Evolutionary conservation across 2,329 filamentous ascomycete species (phyloP), one percentile per base, ranked within the genome.

Genomic region (Periconia sp.): DNA sequence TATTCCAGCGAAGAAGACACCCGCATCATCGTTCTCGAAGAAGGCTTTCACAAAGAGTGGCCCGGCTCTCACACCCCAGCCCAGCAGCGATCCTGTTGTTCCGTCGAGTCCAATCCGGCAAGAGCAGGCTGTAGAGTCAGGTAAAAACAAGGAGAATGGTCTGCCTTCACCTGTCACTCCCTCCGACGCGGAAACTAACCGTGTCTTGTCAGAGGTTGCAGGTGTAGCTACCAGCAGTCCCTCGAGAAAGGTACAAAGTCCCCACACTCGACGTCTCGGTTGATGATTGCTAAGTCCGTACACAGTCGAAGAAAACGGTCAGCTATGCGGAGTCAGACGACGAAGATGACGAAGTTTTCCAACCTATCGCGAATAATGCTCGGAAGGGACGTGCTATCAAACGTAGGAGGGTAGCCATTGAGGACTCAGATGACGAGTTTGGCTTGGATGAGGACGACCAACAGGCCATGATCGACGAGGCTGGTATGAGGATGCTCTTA

Each of bases 281-380:
- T n/a, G n/a, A n/a, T n/a, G n/a, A n/a, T n/a, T n/a, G n/a, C n/a
- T n/a, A n/a, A n/a, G n/a, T n/a, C n/a, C n/a, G n/a, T n/a, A n/a
- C n/a, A 2, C 33, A 84, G 78, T 78, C 76, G 10, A 85, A 82
- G 66, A 86, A 84, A 59, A 69, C 77, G 32, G 80, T 94, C 54
- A 94, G 81, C 66, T 97, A 97, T 67, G 86, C 87, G 52, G 92
- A 96, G 61, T 91, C 89, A 1, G 89, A 89, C 31, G 87, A 89
- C 32, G 87, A 90, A 31, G 87, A 90, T 36, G 86, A 92, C 16
- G 84, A 85, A 31, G 82, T 88, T 0, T 87, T 92, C 62, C 73
- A 74, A 37, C 78, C 81, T 6, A 71, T 74, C n/a, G 73, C 76
- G 28, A 73, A 69, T 29, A 74, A 70, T 33, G 66, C 68, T 9